phyloP scores from a whole-genome alignment of 345 rosid genomes.

The Populus deltoides region DNA sequence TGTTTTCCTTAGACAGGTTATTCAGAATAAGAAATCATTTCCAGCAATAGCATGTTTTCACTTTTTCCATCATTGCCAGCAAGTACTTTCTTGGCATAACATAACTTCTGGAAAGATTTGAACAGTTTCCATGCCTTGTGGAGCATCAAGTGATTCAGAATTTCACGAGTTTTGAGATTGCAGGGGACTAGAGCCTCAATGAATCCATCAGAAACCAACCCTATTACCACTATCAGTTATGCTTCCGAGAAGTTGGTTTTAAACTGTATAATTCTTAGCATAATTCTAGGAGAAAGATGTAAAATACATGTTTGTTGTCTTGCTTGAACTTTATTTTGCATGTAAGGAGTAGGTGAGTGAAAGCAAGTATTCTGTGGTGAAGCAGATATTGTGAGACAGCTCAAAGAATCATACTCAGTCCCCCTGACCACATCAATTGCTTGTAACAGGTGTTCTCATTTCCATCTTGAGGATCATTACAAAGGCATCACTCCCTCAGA shows the following conservation, averaged over 20 bases:
- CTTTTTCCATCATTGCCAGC: neutral
- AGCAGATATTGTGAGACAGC: neutral
- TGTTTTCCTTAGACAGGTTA: neutral
- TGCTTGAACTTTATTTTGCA: neutral
- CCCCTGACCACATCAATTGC: neutral
- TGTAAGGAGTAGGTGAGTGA: neutral
- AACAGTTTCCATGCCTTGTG: neutral
- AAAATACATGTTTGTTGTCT: neutral
- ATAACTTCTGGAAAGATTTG: neutral
- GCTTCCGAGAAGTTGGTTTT: neutral
- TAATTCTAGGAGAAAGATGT: neutral
- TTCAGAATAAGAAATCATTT: neutral
- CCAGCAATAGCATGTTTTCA: neutral
- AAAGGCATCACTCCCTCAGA: slow-evolving; percentile 78
- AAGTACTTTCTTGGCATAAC: neutral
- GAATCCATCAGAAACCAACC: neutral
- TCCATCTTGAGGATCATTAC: slow-evolving; percentile 71
- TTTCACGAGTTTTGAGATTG: neutral
- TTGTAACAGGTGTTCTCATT: slow-evolving; percentile 61
- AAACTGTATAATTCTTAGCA: neutral
- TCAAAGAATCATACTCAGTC: neutral
- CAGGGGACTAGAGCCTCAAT: neutral
- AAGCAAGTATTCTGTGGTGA: neutral
- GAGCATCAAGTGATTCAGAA: neutral
- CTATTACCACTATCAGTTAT: neutral